Conservation (phyloP, 2,329 filamentous ascomycete species). For the Fusarium transvaalense region DNA sequence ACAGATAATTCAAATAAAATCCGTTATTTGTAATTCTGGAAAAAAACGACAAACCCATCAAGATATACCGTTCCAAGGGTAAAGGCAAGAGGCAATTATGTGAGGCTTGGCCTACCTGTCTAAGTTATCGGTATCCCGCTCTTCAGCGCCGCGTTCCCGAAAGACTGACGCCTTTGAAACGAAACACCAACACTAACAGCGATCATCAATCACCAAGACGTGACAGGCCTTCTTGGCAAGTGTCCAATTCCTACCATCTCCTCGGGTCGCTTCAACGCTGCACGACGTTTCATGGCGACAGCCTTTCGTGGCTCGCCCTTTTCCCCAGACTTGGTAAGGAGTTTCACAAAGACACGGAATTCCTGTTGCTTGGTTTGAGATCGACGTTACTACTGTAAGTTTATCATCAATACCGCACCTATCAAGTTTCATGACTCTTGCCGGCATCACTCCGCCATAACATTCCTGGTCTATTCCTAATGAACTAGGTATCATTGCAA, state of each 20-base stretch:
- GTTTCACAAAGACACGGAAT: neutral
- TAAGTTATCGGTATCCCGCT: conserved; percentile 4
- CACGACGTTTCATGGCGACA: conserved; percentile 18
- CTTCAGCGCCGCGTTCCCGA: neutral
- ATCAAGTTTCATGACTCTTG: neutral
- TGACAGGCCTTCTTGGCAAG: neutral
- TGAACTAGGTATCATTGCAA: neutral
- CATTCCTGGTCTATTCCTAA: neutral
- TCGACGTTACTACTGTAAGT: neutral
- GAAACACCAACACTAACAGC: neutral
- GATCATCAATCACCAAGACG: conserved; percentile 3
- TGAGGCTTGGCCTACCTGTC: conserved; percentile 1
- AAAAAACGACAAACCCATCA: neutral
- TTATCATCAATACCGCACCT: neutral
- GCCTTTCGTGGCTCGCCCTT: conserved; percentile 14
- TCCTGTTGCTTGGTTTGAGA: neutral
- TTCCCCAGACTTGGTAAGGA: conserved; percentile 3
- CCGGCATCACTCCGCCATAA: neutral
- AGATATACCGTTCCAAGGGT: neutral
- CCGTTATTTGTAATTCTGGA: conserved; percentile 19
- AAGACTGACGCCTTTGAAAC: conserved; percentile 23
- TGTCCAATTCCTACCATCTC: neutral
- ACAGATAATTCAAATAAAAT: neutral
- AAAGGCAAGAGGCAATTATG: neutral
- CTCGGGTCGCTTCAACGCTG: neutral